phyloP scores from a whole-genome alignment of 805 yeast species.

The Suhomyces sp. region DNA sequence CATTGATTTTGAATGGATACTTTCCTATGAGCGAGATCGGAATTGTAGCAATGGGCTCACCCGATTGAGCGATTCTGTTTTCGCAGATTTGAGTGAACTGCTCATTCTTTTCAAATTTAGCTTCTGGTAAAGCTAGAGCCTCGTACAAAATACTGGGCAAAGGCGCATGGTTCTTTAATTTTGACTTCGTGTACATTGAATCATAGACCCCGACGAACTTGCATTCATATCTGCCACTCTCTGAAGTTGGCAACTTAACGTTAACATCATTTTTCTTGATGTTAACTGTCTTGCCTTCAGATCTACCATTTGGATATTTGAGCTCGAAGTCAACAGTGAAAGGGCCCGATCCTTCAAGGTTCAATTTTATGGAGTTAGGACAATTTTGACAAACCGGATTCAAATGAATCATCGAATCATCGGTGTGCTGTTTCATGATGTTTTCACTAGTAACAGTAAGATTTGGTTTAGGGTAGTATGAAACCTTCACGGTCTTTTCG shows the following conservation, averaged over 20 bases:
- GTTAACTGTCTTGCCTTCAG: slow-evolving; percentile 32
- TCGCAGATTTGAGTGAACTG: slow-evolving; percentile 48
- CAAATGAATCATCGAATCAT: slow-evolving; percentile 20
- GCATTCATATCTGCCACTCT: slow-evolving; percentile 61
- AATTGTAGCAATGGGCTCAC: slow-evolving; percentile 37
- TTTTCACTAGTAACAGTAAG: slow-evolving; percentile 16
- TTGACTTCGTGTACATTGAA: slow-evolving; percentile 49
- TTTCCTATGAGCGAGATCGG: slow-evolving; percentile 55
- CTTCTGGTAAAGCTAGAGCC: slow-evolving; percentile 63
- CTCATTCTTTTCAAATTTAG: slow-evolving; percentile 46
- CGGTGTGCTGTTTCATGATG: slow-evolving; percentile 21
- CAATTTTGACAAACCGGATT: slow-evolving; percentile 33
- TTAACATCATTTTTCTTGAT: slow-evolving; percentile 25
- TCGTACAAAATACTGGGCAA: slow-evolving; percentile 27
- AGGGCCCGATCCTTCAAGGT: slow-evolving; percentile 59
- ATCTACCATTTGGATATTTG: slow-evolving; percentile 52
- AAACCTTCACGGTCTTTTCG: slow-evolving; percentile 17
- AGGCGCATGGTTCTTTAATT: slow-evolving; percentile 6
- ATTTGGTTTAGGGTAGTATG: slow-evolving; percentile 25
- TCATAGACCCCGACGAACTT: slow-evolving; percentile 64
- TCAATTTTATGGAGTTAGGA: slow-evolving; percentile 26
- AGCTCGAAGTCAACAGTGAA: slow-evolving; percentile 69
- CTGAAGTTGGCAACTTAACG: slow-evolving; percentile 39
- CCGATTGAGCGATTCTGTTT: slow-evolving; percentile 22
- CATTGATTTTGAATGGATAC: slow-evolving; percentile 58